phyloP scores from a whole-genome alignment of 805 yeast genomes.

The Ogataea corticis region DNA sequence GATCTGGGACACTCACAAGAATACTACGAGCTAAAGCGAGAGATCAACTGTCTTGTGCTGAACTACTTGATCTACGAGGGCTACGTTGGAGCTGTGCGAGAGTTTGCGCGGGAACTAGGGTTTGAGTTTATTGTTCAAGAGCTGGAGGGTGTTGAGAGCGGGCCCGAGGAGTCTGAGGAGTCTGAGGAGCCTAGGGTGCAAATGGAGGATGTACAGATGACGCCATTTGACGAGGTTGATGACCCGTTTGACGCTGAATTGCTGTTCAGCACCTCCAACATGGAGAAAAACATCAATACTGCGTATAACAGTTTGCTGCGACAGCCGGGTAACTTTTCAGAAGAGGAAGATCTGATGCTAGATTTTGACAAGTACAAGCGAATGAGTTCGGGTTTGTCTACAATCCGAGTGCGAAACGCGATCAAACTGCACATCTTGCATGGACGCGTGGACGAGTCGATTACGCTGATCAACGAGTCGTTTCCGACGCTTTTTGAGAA shows the following conservation, averaged over 20 bases:
- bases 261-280: slow-evolving; percentile 14
- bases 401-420: slow-evolving; percentile 52
- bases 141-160: slow-evolving; percentile 24
- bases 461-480: slow-evolving; percentile 52
- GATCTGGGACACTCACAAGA: slow-evolving; percentile 6
- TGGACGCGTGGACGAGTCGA: slow-evolving; percentile 64
- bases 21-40: slow-evolving; percentile 17
- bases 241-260: slow-evolving; percentile 11
- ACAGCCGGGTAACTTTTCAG: not conserved
- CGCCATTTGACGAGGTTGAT: not conserved
- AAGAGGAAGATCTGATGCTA: slow-evolving; percentile 5
- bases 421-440: slow-evolving; percentile 54
- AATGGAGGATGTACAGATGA: not conserved
- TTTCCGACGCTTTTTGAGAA: slow-evolving; percentile 68
- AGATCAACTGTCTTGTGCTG: slow-evolving; percentile 56
- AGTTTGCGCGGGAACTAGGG: slow-evolving; percentile 60
- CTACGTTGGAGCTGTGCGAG: slow-evolving; percentile 63
- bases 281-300: slow-evolving; percentile 15
- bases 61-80: slow-evolving; percentile 80
- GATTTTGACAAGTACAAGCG: slow-evolving; percentile 19
- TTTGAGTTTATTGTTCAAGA: slow-evolving; percentile 30
- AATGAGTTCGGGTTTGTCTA: slow-evolving; percentile 42
- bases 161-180: slow-evolving; percentile 1
- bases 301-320: slow-evolving; percentile 13
- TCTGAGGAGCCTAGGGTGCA: not conserved